Percentiles rank a stretch among this genome's conserved stretches.
These are phyloP conservation scores for Theileria luwenshuni DNA, from an alignment of 169 alveolate genomes.

Conservation along the genomic window DNA sequence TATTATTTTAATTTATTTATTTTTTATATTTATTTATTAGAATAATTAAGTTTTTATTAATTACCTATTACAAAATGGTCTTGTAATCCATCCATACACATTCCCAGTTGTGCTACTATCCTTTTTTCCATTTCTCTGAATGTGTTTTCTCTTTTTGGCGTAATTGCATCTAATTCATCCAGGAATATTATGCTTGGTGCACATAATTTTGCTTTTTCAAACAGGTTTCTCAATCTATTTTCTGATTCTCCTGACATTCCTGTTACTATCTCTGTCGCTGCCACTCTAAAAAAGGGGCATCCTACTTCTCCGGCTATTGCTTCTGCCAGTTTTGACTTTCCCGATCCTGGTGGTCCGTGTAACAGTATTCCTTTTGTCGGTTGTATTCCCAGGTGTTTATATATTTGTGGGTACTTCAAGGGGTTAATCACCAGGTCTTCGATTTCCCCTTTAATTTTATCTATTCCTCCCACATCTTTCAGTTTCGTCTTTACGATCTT, in stretches of 20 bases:
- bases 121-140: slow-evolving; percentile 92
- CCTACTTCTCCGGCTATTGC: slow-evolving; percentile 89
- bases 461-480: slow-evolving; percentile 74
- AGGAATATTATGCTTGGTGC: slow-evolving; percentile 86
- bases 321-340: slow-evolving; percentile 94
- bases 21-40: no score
- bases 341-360: slow-evolving; percentile 98
- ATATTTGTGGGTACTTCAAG: slow-evolving; percentile 81
- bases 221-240: slow-evolving; percentile 84
- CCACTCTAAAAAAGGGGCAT: slow-evolving; percentile 76
- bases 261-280: slow-evolving; percentile 80
- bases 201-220: slow-evolving; percentile 83
- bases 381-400: slow-evolving; percentile 83
- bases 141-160: slow-evolving; percentile 87
- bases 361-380: slow-evolving; percentile 93
- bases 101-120: slow-evolving; percentile 91
- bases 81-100: slow-evolving; percentile 88
- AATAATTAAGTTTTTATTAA: no score
- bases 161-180: slow-evolving; percentile 86
- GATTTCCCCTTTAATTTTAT: slow-evolving; percentile 70
- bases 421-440: slow-evolving; percentile 76
- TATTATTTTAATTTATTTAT: background rate
- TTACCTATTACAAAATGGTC: slow-evolving; percentile 72
- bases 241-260: slow-evolving; percentile 95
- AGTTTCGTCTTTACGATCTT: slow-evolving; percentile 24